phyloP scores from a whole-genome alignment of 371 early-diverging fungal species.

The Actinomortierella wolfii region DNA sequence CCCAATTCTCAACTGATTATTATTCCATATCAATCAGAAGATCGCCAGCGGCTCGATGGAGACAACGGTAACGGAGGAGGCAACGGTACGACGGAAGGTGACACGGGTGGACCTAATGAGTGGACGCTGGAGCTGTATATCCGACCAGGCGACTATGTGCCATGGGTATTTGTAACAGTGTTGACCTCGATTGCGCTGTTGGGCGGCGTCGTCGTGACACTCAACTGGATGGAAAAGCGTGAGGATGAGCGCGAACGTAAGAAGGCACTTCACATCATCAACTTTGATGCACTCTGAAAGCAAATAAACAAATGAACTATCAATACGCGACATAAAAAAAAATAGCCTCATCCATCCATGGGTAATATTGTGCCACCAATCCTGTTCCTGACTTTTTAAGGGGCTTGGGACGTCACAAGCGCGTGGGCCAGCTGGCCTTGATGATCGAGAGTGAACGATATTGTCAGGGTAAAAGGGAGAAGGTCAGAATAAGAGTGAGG shows the following conservation, averaged over 20 bases:
- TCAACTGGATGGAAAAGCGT: conserved; percentile 80
- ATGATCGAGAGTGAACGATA: too few species aligned
- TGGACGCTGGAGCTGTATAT: conserved; percentile 90
- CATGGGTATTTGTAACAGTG: conserved; percentile 76
- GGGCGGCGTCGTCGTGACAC: conserved; percentile 66
- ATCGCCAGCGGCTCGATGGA: neutral
- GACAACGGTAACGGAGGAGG: neutral
- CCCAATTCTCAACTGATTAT: conserved; percentile 93
- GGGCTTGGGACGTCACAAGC: too few species aligned
- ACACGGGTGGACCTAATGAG: conserved; percentile 43
- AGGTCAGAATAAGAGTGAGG: too few species aligned
- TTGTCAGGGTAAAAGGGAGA: too few species aligned
- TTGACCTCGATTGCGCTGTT: conserved; percentile 66
- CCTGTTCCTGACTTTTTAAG: too few species aligned
- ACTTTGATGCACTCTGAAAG: conserved; percentile 81
- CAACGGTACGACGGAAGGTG: conserved; percentile 7
- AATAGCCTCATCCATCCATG: too few species aligned
- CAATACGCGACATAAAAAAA: too few species aligned
- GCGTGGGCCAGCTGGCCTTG: too few species aligned
- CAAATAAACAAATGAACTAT: too few species aligned
- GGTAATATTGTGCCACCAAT: too few species aligned
- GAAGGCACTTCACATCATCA: conserved; percentile 80
- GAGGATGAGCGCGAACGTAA: conserved; percentile 79
- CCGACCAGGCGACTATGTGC: conserved; percentile 81
- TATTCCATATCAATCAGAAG: conserved; percentile 76